A percentile compares a stretch with the other conserved stretches of the same genome.
Conservation (phyloP, 768 basidiomycete genomes). For the Dentipellis sp. region DNA sequence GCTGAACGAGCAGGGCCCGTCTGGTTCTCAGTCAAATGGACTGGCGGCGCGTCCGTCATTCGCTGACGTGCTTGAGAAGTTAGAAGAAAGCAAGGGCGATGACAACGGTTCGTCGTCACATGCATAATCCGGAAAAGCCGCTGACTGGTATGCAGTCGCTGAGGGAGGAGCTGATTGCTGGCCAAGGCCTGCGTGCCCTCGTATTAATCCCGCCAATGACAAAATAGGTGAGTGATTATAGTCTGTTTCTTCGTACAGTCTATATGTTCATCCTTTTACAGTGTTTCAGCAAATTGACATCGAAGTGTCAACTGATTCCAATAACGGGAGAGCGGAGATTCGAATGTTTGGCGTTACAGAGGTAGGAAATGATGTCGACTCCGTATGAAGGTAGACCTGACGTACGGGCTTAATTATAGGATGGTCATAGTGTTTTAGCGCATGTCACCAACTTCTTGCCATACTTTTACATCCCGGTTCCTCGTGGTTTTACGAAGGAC, state of each 20-base stretch:
- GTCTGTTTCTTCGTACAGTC: neutral
- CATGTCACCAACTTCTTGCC: conserved; percentile 78
- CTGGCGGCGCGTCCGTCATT: conserved; percentile 23
- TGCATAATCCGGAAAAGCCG: neutral
- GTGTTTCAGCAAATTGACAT: conserved; percentile 97
- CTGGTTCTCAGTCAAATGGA: conserved; percentile 13
- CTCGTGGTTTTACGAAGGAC: conserved; percentile 66
- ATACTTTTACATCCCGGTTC: conserved; percentile 88
- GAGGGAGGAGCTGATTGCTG: conserved; percentile 77
- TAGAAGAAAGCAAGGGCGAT: conserved; percentile 24
- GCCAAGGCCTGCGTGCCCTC: conserved; percentile 51
- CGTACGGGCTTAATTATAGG: conserved; percentile 28
- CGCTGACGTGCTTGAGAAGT: conserved; percentile 28
- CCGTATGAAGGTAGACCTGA: neutral
- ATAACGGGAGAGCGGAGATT: conserved; percentile 32
- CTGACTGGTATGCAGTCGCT: conserved; percentile 31
- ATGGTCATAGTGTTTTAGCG: conserved; percentile 83
- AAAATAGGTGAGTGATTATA: conserved; percentile 45
- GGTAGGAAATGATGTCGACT: conserved; percentile 29
- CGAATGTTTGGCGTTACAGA: conserved; percentile 91
- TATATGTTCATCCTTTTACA: conserved; percentile 19
- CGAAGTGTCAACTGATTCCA: conserved; percentile 48
- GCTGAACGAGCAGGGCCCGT: conserved; percentile 13
- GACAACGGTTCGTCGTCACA: conserved; percentile 3
- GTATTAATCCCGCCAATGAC: conserved; percentile 52